These are phyloP conservation scores for Giardia duodenalis DNA, from an alignment of 208 protist species.

Conservation along the genomic window DNA sequence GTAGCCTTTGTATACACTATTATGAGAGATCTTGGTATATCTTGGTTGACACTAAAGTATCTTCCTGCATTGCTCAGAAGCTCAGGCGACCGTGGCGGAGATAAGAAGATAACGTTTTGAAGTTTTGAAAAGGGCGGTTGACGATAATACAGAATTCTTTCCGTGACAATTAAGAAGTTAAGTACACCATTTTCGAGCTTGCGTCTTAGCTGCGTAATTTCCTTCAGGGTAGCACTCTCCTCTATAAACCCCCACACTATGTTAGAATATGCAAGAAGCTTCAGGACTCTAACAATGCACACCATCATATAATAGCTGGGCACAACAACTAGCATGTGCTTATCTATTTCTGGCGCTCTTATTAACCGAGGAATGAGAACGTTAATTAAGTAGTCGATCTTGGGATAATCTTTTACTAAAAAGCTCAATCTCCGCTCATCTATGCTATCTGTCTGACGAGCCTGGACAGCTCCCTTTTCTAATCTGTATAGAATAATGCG, in stretches of 20 bases:
- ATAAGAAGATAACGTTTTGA: background rate
- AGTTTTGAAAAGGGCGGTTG: background rate
- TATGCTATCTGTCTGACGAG: background rate
- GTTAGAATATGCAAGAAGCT: background rate
- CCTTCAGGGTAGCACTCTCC: background rate
- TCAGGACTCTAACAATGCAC: background rate
- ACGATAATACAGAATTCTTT: background rate
- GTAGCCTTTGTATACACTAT: too few species aligned
- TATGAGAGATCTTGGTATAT: too few species aligned
- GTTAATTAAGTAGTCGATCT: background rate
- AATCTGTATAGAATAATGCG: background rate
- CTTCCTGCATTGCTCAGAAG: background rate
- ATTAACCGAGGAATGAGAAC: background rate
- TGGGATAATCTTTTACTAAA: background rate
- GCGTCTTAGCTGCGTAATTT: background rate
- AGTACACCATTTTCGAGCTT: background rate
- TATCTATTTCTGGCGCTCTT: background rate
- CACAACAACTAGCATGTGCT: background rate
- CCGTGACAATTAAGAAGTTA: background rate
- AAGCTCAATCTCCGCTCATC: background rate
- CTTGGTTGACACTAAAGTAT: background rate
- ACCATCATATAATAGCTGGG: background rate
- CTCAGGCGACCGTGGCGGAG: background rate
- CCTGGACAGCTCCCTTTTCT: background rate
- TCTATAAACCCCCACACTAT: background rate